Evolutionary conservation across 2,329 filamentous ascomycete species (phyloP).

Genomic region (Calonectria multiphialidica): DNA sequence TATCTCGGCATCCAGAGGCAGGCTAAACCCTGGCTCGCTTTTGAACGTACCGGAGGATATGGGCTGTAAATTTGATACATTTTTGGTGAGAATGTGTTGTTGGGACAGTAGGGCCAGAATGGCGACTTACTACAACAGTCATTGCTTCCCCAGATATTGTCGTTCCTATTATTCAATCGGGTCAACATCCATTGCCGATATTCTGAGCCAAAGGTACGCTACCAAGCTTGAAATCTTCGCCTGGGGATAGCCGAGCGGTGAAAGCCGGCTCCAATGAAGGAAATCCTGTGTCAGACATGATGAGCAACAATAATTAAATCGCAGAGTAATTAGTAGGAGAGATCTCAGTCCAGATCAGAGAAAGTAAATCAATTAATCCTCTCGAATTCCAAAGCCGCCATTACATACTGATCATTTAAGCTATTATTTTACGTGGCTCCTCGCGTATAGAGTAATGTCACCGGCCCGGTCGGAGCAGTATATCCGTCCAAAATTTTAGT

Average conservation of each 20-base stretch:
- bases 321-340: too few relatives aligned
- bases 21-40: not conserved
- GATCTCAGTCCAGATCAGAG: too few relatives aligned
- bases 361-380: too few relatives aligned
- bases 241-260: not conserved
- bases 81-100: too few relatives aligned
- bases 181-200: not conserved
- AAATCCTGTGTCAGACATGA: not conserved
- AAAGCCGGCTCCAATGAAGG: not conserved
- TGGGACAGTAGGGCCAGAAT: not conserved
- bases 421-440: not conserved
- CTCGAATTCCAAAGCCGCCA: not conserved
- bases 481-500: not conserved
- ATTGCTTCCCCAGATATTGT: not conserved
- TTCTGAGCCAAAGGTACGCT: not conserved
- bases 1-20: constrained; percentile 9
- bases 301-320: not conserved
- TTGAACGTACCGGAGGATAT: constrained; percentile 1
- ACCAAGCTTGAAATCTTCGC: not conserved
- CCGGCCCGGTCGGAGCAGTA: not conserved
- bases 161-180: not conserved
- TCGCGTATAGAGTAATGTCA: too few relatives aligned
- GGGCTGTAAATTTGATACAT: not conserved
- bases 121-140: not conserved
- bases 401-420: not conserved